Percentiles rank a stretch among this genome's conserved stretches.
Conservation (phyloP, 1,139 yeast genomes). For the Taphrina flavorubra region DNA sequence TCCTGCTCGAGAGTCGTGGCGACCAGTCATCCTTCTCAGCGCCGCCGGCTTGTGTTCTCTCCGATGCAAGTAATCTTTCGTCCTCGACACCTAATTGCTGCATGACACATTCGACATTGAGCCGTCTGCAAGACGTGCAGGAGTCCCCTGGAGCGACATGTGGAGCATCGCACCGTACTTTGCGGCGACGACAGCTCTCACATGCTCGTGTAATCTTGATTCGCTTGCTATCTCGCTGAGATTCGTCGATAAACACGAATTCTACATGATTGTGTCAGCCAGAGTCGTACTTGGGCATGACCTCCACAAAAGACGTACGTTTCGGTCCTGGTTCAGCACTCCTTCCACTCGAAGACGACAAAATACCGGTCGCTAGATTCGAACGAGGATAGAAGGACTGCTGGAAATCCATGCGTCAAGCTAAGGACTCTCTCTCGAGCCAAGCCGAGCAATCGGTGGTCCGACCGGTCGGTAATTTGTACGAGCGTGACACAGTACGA, state of each 20-base stretch:
- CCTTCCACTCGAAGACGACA: neutral
- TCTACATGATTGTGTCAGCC: constrained; percentile 8
- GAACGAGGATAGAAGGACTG: constrained; percentile 9
- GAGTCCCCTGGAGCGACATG: constrained; percentile 32
- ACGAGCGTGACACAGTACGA: too few species aligned
- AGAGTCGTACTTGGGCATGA: neutral
- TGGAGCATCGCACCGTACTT: constrained; percentile 31
- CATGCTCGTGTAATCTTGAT: constrained; percentile 39
- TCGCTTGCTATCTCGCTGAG: constrained; percentile 33
- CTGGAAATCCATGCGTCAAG: constrained; percentile 12
- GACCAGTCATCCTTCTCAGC: constrained; percentile 5
- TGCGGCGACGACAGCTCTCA: constrained; percentile 28
- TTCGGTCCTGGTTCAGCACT: constrained; percentile 11
- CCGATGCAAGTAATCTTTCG: neutral
- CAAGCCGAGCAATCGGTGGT: constrained; percentile 1
- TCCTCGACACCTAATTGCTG: constrained; percentile 13
- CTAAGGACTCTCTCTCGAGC: neutral
- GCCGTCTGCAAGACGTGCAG: constrained; percentile 34
- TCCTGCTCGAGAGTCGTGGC: neutral
- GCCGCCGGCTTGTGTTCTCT: neutral
- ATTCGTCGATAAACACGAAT: constrained; percentile 39
- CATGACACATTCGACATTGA: constrained; percentile 30
- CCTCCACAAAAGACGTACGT: neutral
- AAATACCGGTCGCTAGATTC: neutral
- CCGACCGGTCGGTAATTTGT: constrained; percentile 1